Evolutionary conservation across 805 yeast species (phyloP).

Genomic region (Yarrowia osloensis): DNA sequence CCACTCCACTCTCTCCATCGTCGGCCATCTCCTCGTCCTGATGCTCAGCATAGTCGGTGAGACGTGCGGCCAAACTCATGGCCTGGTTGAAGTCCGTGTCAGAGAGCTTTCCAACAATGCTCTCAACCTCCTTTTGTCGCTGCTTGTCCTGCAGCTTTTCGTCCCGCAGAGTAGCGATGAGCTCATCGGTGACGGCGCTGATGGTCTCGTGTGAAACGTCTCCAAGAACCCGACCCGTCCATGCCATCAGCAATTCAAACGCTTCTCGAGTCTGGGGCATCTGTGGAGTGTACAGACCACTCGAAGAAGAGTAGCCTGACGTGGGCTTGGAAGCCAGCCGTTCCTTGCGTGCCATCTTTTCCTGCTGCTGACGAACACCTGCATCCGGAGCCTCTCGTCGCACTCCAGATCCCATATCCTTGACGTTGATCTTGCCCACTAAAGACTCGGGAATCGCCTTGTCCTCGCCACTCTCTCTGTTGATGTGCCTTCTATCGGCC

Average conservation of each 20-base stretch:
- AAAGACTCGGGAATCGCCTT: slow-evolving; percentile 70
- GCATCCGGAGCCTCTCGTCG: slow-evolving; percentile 34
- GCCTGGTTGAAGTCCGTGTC: slow-evolving; percentile 53
- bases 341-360: slow-evolving; percentile 11
- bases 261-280: slow-evolving; percentile 52
- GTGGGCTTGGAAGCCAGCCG: neutral
- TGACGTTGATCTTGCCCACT: slow-evolving; percentile 63
- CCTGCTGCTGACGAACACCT: slow-evolving; percentile 23
- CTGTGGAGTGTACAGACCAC: slow-evolving; percentile 57
- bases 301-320: neutral
- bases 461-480: slow-evolving; percentile 51
- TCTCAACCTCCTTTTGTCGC: slow-evolving; percentile 55
- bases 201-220: slow-evolving; percentile 79
- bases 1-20: slow-evolving; percentile 49
- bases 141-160: slow-evolving; percentile 48
- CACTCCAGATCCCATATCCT: slow-evolving; percentile 67
- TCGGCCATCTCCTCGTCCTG: slow-evolving; percentile 34
- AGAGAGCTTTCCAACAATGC: slow-evolving; percentile 50
- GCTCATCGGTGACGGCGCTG: slow-evolving; percentile 57
- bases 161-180: slow-evolving; percentile 56
- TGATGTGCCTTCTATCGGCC: slow-evolving; percentile 56
- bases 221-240: slow-evolving; percentile 59
- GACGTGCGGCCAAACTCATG: slow-evolving; percentile 47
- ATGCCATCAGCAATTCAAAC: slow-evolving; percentile 59
- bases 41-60: slow-evolving; percentile 52